Evolutionary conservation across 108 stramenopile species (phyloP).

Genomic region (Schizochytrium sp.): DNA sequence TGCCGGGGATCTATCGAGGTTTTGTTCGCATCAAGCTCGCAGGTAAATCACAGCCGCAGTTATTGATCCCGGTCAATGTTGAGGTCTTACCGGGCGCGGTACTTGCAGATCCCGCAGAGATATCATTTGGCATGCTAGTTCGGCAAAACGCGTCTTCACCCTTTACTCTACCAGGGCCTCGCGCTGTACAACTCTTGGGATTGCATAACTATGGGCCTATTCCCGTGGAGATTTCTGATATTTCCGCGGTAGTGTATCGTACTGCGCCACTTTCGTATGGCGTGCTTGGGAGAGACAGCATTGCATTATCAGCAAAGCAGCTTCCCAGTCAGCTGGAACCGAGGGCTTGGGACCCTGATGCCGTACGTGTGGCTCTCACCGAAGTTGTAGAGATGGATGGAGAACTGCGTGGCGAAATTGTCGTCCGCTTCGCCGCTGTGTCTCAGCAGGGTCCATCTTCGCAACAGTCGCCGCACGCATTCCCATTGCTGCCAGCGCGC

Average conservation of each 20-base stretch:
- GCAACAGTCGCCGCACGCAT: not conserved
- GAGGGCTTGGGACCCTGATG: not conserved
- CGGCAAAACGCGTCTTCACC: not conserved
- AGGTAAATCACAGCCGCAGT: not conserved
- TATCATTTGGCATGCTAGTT: not conserved
- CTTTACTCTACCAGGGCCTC: not conserved
- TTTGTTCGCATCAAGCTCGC: not conserved
- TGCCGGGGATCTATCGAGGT: not conserved
- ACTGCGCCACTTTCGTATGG: not conserved
- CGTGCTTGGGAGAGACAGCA: not conserved
- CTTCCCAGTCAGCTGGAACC: not conserved
- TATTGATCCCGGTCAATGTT: not conserved
- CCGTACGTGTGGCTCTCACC: not conserved
- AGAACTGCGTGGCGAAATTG: not conserved
- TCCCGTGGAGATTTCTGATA: not conserved
- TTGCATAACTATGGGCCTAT: not conserved
- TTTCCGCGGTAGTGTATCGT: not conserved
- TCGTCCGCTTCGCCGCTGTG: not conserved
- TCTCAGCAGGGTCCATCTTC: not conserved
- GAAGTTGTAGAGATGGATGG: not conserved
- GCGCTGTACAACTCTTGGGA: not conserved
- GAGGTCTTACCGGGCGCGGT: not conserved
- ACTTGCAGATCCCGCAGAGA: not conserved
- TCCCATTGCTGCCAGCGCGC: not conserved
- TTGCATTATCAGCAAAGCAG: not conserved